Evolutionary conservation across 2,329 filamentous ascomycete genomes (phyloP), one percentile per base, ranked within the genome.

Genomic region (Plectosphaerella sp.): DNA sequence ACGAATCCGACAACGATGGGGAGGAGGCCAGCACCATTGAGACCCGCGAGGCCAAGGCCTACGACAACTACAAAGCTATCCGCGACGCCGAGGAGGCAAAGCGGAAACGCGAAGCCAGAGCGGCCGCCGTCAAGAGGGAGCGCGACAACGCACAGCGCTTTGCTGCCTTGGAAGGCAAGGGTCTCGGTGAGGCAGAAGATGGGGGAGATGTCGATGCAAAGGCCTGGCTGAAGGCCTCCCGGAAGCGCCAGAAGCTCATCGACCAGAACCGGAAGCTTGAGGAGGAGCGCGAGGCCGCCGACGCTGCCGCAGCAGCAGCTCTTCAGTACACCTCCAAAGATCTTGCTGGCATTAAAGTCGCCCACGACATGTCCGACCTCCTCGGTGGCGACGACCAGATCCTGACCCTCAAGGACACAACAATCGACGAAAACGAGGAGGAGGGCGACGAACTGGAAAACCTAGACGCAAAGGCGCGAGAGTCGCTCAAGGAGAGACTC

Each of bases 201-300:
- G 82, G 76, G 6, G 81, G 74, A 3, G 84, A 86, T 12, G 60
- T 88, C 24, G 90, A 96, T 67, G 89, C 93, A 14, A 89, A 89
- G 66, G 78, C 88, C 2, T 99, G 94, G 94, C 70, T 99, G 54
- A 83, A 88, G 60, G 87, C 87, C 54, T 87, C 93, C 68, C 97
- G 96, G 78, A 97, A 96, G 75, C 81, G 92, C 49, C 91, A 96
- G 68, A 96, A 91, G 78, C 89, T 92, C 71, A 92, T 97, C 39
- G 88, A 87, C 45, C 86, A 89, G 61, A 84, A 86, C 28, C 82
- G 88, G 59, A 84, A 84, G 35, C 64, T 77, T 50, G 89, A 91
- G 55, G 84, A 89, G 63, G 91, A 97, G 66, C 73, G 91, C 45
- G 89, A 86, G 10, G 89, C 90, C 55, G 86, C 88, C 5, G 88